Base-by-base conservation (phyloP, 2,329 filamentous ascomycete genomes). In the Torrubiellomyces zombiae region DNA sequence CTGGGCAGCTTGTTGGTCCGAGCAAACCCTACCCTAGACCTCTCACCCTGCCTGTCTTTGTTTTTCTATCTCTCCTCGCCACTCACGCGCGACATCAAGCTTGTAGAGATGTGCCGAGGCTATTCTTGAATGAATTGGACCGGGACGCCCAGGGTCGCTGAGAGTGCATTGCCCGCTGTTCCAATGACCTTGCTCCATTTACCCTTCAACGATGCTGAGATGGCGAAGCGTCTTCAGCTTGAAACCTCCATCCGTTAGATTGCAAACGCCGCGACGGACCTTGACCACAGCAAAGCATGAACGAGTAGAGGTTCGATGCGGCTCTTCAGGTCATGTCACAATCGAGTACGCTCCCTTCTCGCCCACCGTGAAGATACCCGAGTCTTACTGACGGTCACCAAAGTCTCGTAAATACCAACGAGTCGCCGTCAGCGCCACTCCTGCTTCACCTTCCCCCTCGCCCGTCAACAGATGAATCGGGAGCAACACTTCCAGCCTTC, bases 361-460 rank as follows among this genome's bases (percentile, higher is more conserved):
- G 10, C 6, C 19, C 15, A 12, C n/a, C n/a, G n/a, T n/a, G n/a
- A n/a, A n/a, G n/a, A n/a, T n/a, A n/a, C n/a, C 7, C 11, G 14
- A n/a, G 25, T 10, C n/a, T 9, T 11, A 16, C 42, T 45, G 12
- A 47, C 31, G 8, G 7, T 19, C 14, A 6, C 10, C 2, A 9
- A 29, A 68, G 64, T 36, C 49, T 71, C 23, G 52, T 65, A 37
- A 63, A 69, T 32, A 29, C 60, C 14, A 27, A 32, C 9, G 39
- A 49, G 4, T 37, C 44, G 8, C 41, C 50, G 1, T 39, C 45
- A 9, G 42, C 48, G 2, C 59, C 67, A 2, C 39, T 75, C 20
- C 40, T 71, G 9, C 45, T 75, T 20, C 63, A 71, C 39, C 44
- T 75, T 0, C 69, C 69, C 5, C 51, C 63, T 0, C 55, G 53